A percentile compares a stretch with the other conserved stretches of the same genome.
Conservation (phyloP, 352 stramenopile genomes). For the Globisporangium perplexum region DNA sequence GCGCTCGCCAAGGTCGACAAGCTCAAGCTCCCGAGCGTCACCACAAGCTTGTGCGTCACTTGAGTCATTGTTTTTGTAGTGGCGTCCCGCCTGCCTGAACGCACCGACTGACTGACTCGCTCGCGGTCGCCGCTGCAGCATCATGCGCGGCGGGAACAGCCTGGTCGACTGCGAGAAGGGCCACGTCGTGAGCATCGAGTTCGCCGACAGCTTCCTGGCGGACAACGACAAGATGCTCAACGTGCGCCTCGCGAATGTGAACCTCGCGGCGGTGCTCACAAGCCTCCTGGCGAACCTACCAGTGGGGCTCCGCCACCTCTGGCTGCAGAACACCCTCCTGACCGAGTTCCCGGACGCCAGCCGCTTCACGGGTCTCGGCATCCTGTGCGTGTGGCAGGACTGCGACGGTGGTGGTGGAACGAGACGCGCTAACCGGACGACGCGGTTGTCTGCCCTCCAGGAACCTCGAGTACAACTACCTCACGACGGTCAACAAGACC, state of each 20-base stretch:
- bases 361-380: not conserved
- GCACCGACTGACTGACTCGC: not conserved
- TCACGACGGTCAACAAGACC: not conserved
- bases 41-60: constrained; percentile 17
- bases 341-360: not conserved
- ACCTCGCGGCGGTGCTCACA: not conserved
- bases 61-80: too few relatives aligned
- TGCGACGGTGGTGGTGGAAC: not conserved
- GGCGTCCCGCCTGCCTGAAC: too few relatives aligned
- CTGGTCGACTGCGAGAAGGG: constrained; percentile 27
- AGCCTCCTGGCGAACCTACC: constrained; percentile 9
- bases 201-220: constrained; percentile 25
- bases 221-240: constrained; percentile 21
- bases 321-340: not conserved
- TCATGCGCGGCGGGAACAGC: constrained; percentile 35
- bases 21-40: constrained; percentile 20
- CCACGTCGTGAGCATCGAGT: constrained; percentile 32
- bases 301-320: constrained; percentile 2
- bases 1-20: constrained; percentile 23
- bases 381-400: not conserved
- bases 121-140: constrained; percentile 16
- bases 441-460: not conserved
- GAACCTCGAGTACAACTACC: constrained; percentile 10
- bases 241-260: constrained; percentile 23
- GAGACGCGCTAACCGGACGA: not conserved